These are phyloP conservation scores for Penicillium janthinellum DNA, from an alignment of 2,329 filamentous ascomycete genomes.

Conservation along the genomic window DNA sequence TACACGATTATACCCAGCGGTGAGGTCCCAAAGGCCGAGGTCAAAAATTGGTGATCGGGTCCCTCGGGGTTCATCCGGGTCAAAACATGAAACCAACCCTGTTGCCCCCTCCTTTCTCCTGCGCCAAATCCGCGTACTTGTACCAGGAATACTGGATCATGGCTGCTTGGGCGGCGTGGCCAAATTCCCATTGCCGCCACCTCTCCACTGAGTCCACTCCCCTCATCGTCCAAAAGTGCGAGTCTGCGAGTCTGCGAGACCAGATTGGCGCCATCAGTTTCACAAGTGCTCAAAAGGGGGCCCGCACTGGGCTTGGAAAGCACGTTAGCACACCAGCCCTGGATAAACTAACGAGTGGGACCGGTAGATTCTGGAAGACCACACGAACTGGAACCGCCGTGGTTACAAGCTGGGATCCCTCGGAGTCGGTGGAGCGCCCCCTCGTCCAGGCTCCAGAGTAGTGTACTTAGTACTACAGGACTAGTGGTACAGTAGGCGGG, in stretches of 20 bases:
- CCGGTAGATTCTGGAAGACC: slow-evolving; percentile 15
- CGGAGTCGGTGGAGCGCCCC: slow-evolving; percentile 1
- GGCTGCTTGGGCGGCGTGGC: neutral
- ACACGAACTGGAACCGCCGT: slow-evolving; percentile 19
- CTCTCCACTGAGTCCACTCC: neutral
- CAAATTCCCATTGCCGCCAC: neutral
- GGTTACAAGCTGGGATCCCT: slow-evolving; percentile 14
- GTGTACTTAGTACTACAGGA: no score
- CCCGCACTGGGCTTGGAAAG: no score
- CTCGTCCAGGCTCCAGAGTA: no score
- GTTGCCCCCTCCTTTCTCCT: no score
- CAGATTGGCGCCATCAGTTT: slow-evolving; percentile 10
- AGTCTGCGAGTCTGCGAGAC: neutral
- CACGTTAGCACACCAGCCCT: neutral
- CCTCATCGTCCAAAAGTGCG: neutral
- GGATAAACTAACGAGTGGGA: slow-evolving; percentile 4
- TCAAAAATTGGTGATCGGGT: neutral
- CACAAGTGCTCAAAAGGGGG: neutral
- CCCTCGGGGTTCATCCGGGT: neutral
- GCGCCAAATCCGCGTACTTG: neutral
- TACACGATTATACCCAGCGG: neutral
- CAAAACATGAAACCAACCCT: neutral
- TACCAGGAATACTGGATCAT: neutral
- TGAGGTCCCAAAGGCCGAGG: neutral
- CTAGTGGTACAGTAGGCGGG: no score